Conservation (phyloP, 2,329 filamentous ascomycete species). For the Botrytis hyacinthi region DNA sequence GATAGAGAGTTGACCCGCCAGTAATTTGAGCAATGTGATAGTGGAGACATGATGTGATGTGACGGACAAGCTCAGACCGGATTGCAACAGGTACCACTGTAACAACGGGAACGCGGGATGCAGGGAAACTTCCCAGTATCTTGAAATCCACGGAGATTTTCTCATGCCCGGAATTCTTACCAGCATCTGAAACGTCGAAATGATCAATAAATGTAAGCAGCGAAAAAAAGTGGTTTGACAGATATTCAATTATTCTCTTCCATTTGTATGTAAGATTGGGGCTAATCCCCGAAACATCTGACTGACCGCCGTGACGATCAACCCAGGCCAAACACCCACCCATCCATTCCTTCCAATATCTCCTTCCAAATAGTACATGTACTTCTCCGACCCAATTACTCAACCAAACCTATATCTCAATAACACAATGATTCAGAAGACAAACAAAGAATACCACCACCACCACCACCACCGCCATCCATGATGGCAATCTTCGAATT, state of each 20-base stretch:
- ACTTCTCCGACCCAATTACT: background rate
- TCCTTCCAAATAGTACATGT: slow-evolving; percentile 1
- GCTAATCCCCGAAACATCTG: background rate
- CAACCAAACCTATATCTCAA: background rate
- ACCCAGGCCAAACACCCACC: background rate
- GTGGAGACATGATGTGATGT: background rate
- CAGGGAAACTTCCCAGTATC: slow-evolving; percentile 12
- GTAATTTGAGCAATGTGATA: background rate
- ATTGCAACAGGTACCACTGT: background rate
- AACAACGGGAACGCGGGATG: background rate
- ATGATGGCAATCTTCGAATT: background rate
- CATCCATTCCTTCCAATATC: background rate
- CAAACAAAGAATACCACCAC: background rate
- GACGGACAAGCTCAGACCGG: background rate
- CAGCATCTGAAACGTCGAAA: background rate
- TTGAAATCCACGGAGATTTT: background rate
- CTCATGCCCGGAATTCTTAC: background rate
- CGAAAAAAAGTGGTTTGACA: background rate
- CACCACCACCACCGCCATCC: background rate
- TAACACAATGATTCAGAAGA: slow-evolving; percentile 14
- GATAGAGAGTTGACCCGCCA: background rate
- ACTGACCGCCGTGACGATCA: background rate
- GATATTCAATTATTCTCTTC: background rate
- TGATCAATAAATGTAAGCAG: background rate
- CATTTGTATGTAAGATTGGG: background rate